Percentiles rank a stretch among this genome's conserved stretches.
Evolutionary conservation across 2,329 filamentous ascomycete species (phyloP).

Genomic region (Aspergillus unguis): DNA sequence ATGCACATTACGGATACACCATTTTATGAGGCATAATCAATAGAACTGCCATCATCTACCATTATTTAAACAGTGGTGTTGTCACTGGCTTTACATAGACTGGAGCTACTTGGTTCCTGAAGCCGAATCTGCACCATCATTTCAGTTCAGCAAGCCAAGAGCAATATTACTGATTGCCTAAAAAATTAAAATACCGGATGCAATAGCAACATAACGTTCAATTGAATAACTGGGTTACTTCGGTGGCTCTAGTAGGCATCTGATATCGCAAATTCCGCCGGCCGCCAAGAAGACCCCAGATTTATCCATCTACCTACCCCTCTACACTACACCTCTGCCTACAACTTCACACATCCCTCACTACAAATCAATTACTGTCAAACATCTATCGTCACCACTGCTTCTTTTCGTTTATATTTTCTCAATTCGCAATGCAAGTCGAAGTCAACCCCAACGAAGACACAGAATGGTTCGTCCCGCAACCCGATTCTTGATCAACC

Average conservation of each 20-base stretch:
- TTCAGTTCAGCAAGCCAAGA: too few species aligned
- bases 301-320: constrained; percentile 1
- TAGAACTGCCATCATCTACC: neutral
- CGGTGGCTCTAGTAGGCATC: too few species aligned
- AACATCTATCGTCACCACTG: neutral
- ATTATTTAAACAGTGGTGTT: too few species aligned
- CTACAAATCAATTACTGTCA: too few species aligned
- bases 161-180: too few species aligned
- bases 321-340: neutral
- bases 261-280: constrained; percentile 22
- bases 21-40: constrained; percentile 6
- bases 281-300: neutral
- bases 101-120: too few species aligned
- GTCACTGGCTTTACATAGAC: too few species aligned
- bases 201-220: too few species aligned
- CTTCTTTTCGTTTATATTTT: neutral
- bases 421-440: constrained; percentile 56
- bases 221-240: too few species aligned
- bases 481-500: too few species aligned
- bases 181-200: too few species aligned
- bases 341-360: neutral
- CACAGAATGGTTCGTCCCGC: constrained; percentile 75
- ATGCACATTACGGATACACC: constrained; percentile 5
- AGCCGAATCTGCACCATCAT: too few species aligned
- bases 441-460: constrained; percentile 94